Conservation (phyloP, 345 rosid species). For the Theobroma cacao region DNA sequence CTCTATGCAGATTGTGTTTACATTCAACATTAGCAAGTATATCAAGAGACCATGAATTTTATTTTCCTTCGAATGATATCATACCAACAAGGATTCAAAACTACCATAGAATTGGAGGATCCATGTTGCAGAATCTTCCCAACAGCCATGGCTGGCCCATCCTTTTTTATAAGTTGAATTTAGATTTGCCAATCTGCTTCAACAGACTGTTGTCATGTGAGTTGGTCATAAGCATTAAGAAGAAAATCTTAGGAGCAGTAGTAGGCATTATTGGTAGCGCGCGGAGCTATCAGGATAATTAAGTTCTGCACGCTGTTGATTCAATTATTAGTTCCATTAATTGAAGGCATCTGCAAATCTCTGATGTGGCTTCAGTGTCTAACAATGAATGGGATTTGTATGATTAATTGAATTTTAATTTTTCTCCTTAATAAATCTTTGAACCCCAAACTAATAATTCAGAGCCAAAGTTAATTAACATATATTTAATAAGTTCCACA, state of each 20-base stretch:
- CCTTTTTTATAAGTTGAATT: neutral
- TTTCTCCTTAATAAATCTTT: neutral
- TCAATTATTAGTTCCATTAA: neutral
- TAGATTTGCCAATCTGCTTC: neutral
- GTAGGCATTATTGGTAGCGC: neutral
- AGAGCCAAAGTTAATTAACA: neutral
- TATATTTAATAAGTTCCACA: too few species aligned
- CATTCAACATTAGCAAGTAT: neutral
- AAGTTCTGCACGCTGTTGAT: neutral
- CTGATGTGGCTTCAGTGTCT: neutral
- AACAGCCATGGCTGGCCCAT: neutral
- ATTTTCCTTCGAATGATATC: neutral
- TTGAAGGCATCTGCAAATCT: neutral
- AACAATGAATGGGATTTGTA: neutral
- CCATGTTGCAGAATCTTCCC: neutral
- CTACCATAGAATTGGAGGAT: conserved; percentile 1
- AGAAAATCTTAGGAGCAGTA: neutral
- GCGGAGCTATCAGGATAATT: neutral
- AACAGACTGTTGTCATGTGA: neutral
- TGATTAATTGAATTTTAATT: neutral
- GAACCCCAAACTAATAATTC: neutral
- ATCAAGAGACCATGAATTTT: neutral
- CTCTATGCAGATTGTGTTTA: conserved; percentile 11
- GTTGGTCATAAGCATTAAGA: neutral
- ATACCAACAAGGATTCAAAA: conserved; percentile 8